phyloP scores from a whole-genome alignment of 1,284 basidiomycete genomes.

The Ganoderma lucidum region DNA sequence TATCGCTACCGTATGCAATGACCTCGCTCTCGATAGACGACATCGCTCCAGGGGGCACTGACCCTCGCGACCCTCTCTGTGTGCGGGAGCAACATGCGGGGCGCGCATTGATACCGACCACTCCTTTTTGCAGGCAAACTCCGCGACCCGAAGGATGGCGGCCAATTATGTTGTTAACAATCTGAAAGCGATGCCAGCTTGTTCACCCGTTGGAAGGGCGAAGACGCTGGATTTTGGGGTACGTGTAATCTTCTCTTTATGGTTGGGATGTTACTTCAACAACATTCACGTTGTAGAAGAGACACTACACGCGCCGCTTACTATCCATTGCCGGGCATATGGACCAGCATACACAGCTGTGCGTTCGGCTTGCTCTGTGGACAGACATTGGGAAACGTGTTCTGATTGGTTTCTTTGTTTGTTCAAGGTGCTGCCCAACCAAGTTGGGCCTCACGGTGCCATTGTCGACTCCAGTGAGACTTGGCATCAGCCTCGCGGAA shows the following conservation, averaged over 20 bases:
- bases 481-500: no score
- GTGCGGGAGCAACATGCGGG: constrained; percentile 99
- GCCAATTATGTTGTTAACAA: neutral
- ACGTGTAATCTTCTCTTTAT: neutral
- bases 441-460: no score
- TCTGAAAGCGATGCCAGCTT: neutral
- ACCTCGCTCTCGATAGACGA: constrained; percentile 93
- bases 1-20: constrained; percentile 95
- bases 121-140: constrained; percentile 76
- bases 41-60: constrained; percentile 97
- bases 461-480: no score
- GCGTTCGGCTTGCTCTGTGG: no score
- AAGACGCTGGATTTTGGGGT: neutral
- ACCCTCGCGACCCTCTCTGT: constrained; percentile 98
- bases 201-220: neutral
- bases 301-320: no score
- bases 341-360: no score
- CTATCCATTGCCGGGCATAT: no score
- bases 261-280: no score
- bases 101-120: constrained; percentile 70
- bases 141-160: constrained; percentile 60
- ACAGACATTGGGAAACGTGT: no score
- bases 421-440: no score
- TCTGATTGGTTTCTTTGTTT: no score
- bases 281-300: no score